Base-by-base conservation (phyloP, 2,329 filamentous ascomycete species). In the Chrysoporthe deuterocubensis region DNA sequence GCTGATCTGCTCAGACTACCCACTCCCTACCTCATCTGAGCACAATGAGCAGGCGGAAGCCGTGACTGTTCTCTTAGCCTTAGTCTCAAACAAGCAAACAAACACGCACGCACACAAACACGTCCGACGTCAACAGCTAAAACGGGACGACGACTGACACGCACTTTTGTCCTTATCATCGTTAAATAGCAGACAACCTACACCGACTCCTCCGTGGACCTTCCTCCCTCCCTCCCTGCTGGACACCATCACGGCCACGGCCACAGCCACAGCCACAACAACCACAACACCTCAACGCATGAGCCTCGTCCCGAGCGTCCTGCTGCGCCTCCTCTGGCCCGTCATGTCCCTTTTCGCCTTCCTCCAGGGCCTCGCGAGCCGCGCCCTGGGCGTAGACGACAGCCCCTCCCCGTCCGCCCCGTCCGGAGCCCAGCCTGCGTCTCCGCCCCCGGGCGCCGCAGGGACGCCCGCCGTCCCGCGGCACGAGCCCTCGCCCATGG, bases 401-500 rank as follows among this genome's bases (percentile, higher is more conserved):
- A 11, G 4, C 42, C 3, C 34, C 37, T 62, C 65, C 5, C n/a
- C 58, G 14, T 46, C 42, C 26, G 2, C 26, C 13, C 16, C 18
- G 13, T 32, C 59, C 4, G 11, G 6, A 4, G 4, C 21, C 50
- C 37, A 40, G 37, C 11, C 46, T 32, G 43, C 46, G 34, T n/a
- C 21, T 6, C 6, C n/a, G n/a, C 11, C 40, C 40, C n/a, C 57
- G 8, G n/a, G 21, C 32, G 57, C n/a, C n/a, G 40, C 37, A n/a
- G 14, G 37, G 14, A 21, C 18, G 18, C 56, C 7, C 5, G 13
- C 6, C 26, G 8, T 46, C 34, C 54, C 57, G 52, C 4, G 13
- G 65, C 2, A 73, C 67, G 71, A 78, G 16, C 83, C 85, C 1
- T 78, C 75, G 0, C 75, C 82, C 4, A 74, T 79, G 52, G 86